phyloP scores from a whole-genome alignment of 2,329 filamentous ascomycete genomes.

The Pseudopithomyces maydicus region DNA sequence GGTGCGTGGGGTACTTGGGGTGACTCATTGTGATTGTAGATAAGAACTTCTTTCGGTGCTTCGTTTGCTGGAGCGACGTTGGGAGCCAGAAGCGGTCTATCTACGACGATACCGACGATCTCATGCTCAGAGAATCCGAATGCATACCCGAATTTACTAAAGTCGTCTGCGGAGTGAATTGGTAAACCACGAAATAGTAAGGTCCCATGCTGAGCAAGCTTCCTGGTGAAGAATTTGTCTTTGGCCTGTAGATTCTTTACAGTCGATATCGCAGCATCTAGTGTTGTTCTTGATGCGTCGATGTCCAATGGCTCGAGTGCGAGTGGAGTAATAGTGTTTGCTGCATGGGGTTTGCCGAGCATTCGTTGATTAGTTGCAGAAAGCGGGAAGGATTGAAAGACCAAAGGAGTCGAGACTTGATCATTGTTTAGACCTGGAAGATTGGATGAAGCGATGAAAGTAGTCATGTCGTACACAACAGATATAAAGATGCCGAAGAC shows the following conservation, averaged over 20 bases:
- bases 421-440: conserved; percentile 20
- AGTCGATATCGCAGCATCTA: conserved; percentile 44
- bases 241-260: conserved; percentile 45
- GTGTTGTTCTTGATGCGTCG: conserved; percentile 12
- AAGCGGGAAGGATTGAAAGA: conserved; percentile 49
- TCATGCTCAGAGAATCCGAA: conserved; percentile 56
- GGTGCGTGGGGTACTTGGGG: conserved; percentile 58
- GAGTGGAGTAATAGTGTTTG: conserved; percentile 46
- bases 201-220: conserved; percentile 47
- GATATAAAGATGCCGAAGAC: neutral
- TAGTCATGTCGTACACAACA: conserved; percentile 9
- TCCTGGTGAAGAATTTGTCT: conserved; percentile 9
- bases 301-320: conserved; percentile 43
- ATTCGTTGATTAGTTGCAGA: conserved; percentile 49
- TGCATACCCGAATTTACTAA: conserved; percentile 56
- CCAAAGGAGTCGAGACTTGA: conserved; percentile 17
- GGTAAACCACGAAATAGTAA: conserved; percentile 55
- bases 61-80: conserved; percentile 57
- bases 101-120: conserved; percentile 58
- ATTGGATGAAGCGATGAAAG: conserved; percentile 8
- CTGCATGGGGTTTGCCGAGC: conserved; percentile 48
- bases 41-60: conserved; percentile 53
- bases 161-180: conserved; percentile 52
- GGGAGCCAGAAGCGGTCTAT: conserved; percentile 50
- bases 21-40: conserved; percentile 59